These are phyloP conservation scores for Aphanoascus verrucosus DNA, from an alignment of 2,329 filamentous ascomycete genomes.

Conservation along the genomic window DNA sequence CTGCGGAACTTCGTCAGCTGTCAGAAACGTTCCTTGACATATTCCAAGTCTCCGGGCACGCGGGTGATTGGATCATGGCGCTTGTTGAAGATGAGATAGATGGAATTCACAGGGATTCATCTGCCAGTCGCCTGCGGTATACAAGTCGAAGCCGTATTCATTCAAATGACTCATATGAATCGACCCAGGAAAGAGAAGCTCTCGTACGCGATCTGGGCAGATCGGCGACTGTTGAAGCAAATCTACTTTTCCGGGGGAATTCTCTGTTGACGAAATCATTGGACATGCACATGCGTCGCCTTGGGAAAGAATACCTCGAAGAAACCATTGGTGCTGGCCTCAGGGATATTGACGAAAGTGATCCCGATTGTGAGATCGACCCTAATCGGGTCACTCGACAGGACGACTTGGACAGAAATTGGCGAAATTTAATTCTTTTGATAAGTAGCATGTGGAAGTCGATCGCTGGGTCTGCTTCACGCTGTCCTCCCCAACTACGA, in stretches of 20 bases:
- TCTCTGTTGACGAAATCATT: constrained; percentile 86
- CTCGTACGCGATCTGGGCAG: constrained; percentile 54
- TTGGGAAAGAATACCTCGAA: constrained; percentile 87
- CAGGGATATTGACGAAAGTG: constrained; percentile 76
- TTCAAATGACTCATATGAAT: constrained; percentile 49
- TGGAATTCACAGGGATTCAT: constrained; percentile 71
- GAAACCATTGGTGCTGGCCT: constrained; percentile 79
- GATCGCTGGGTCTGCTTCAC: constrained; percentile 62
- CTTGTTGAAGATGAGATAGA: constrained; percentile 96
- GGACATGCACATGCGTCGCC: constrained; percentile 87
- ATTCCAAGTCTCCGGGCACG: constrained; percentile 79
- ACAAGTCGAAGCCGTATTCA: constrained; percentile 56
- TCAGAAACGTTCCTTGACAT: constrained; percentile 86
- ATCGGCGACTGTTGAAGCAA: constrained; percentile 66
- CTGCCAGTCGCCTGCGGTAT: constrained; percentile 52
- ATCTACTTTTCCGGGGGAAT: constrained; percentile 89
- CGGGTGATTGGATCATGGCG: constrained; percentile 81
- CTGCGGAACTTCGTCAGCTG: constrained; percentile 64
- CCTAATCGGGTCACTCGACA: constrained; percentile 59
- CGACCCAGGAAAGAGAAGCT: constrained; percentile 47
- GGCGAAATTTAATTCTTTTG: constrained; percentile 62
- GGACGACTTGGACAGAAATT: constrained; percentile 72
- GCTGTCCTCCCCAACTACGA: constrained; percentile 69
- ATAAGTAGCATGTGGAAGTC: constrained; percentile 79
- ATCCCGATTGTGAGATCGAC: constrained; percentile 91